Percentiles rank a stretch among this genome's conserved stretches.
phyloP scores from a whole-genome alignment of 495 filamentous ascomycete genomes.

The Aspergillus indologenus region DNA sequence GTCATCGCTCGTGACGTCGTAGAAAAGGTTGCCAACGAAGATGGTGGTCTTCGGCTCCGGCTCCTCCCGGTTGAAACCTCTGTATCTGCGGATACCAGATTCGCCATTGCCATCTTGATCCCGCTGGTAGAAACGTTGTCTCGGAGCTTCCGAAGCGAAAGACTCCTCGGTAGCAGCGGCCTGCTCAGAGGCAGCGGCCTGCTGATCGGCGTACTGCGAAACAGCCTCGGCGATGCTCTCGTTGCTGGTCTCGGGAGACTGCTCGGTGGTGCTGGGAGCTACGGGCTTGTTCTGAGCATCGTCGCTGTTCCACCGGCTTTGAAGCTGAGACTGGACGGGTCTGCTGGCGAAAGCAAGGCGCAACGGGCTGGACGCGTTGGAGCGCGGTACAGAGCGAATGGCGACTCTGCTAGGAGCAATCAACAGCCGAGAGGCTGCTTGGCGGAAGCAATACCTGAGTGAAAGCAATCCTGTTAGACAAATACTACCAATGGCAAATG shows the following conservation, averaged over 20 bases:
- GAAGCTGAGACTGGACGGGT: constrained; percentile 24
- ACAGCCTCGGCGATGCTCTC: neutral
- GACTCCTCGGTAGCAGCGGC: neutral
- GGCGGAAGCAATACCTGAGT: constrained; percentile 46
- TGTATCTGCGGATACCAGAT: neutral
- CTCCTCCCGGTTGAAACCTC: neutral
- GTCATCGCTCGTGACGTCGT: constrained; percentile 72
- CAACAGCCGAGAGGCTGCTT: constrained; percentile 55
- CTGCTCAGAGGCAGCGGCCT: neutral
- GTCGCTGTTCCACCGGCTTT: constrained; percentile 45
- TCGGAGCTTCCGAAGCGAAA: too few species aligned
- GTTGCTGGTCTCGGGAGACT: neutral
- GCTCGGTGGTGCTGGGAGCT: neutral
- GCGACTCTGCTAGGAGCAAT: constrained; percentile 46
- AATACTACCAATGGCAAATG: too few species aligned
- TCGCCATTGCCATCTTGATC: neutral
- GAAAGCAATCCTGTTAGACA: constrained; percentile 5
- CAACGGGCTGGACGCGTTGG: constrained; percentile 31
- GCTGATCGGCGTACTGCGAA: neutral
- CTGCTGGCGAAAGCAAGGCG: constrained; percentile 23
- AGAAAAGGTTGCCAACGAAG: constrained; percentile 85
- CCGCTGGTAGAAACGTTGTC: too few species aligned
- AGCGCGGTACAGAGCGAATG: constrained; percentile 36
- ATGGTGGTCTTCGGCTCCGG: constrained; percentile 43
- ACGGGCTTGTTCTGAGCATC: constrained; percentile 23